A percentile compares a stretch with the other conserved stretches of the same genome.
phyloP scores from a whole-genome alignment of 2,329 filamentous ascomycete species.

The Colletotrichum liaoningense region DNA sequence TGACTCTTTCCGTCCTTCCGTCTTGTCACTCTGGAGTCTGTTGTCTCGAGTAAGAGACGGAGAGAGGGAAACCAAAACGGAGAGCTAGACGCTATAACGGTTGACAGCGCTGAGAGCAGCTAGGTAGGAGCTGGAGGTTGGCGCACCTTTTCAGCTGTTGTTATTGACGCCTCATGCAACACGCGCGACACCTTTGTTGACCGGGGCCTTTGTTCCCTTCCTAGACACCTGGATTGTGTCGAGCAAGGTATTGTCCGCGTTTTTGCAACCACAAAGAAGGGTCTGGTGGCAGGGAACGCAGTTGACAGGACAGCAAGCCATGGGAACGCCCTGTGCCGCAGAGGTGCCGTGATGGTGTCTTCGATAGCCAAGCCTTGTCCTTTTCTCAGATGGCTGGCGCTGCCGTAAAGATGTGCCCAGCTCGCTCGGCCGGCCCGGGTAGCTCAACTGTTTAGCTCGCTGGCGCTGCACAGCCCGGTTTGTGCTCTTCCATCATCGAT shows the following conservation, averaged over 20 bases:
- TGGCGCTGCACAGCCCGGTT: slow-evolving; percentile 11
- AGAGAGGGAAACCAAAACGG: background rate
- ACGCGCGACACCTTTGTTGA: background rate
- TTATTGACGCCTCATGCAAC: slow-evolving; percentile 1
- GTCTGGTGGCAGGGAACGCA: background rate
- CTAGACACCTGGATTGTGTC: background rate
- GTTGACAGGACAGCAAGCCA: slow-evolving; percentile 21
- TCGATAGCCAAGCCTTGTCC: slow-evolving; percentile 2
- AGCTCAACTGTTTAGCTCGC: background rate
- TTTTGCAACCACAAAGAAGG: slow-evolving; percentile 4
- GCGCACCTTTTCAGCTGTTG: background rate
- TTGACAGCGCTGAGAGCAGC: background rate
- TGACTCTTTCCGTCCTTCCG: slow-evolving; percentile 3
- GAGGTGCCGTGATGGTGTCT: slow-evolving; percentile 14
- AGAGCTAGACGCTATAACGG: background rate
- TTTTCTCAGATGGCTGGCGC: background rate
- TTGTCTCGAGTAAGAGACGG: background rate
- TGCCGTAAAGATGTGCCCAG: background rate
- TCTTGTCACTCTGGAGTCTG: background rate
- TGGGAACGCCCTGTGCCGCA: background rate
- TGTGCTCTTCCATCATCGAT: background rate
- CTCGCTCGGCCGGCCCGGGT: slow-evolving; percentile 13
- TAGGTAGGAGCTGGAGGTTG: background rate
- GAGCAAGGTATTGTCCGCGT: background rate
- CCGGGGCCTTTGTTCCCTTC: background rate